Base-by-base conservation (phyloP, 1,139 yeast species). In the Zygosaccharomyces pseudobailii region DNA sequence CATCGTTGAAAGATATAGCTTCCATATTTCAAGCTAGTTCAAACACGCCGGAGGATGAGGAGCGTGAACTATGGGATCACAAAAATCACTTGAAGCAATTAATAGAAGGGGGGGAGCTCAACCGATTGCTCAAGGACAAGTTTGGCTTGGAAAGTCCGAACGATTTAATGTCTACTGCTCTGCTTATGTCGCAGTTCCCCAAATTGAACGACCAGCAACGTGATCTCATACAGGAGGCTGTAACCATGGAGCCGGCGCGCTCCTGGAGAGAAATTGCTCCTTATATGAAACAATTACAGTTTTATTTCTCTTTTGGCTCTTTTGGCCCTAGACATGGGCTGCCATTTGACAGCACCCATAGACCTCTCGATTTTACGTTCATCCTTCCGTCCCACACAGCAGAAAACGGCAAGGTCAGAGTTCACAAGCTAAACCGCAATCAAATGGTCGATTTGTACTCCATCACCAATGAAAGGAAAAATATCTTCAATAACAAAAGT, bases 321-420 rank as follows among this genome's bases (percentile, higher is more conserved):
- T 55, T 58, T 43, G 68, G 67, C 1, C 66, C 67, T n/a, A 52
- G 68, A 44, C 30, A 41, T 9, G 53, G 46, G 25, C 38, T 50
- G 13, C 45, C 47, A 7, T 54, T 52, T 38, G 36, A 38, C 24
- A 24, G 43, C 17, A 17, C 7, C 3, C 28, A 27, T 17, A 43
- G 41, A 30, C 48, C 49, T 5, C 38, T 45, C n/a, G 44, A 44
- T 34, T 37, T 47, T 45, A 48, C 44, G 32, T 52, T 45, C 49
- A 38, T 33, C 37, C 39, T 21, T n/a, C 42, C 41, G 20, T 27
- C 44, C 19, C 25, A 38, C 30, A 20, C 43, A 33, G 37, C 30
- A 37, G 36, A 24, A 27, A 24, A 32, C 13, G 25, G 21, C 17
- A 30, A 30, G 5, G 22, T 22, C 2, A 34, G 13, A 13, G 38